phyloP scores from a whole-genome alignment of 1,139 yeast species.

The Saccharomyces hybrid region DNA sequence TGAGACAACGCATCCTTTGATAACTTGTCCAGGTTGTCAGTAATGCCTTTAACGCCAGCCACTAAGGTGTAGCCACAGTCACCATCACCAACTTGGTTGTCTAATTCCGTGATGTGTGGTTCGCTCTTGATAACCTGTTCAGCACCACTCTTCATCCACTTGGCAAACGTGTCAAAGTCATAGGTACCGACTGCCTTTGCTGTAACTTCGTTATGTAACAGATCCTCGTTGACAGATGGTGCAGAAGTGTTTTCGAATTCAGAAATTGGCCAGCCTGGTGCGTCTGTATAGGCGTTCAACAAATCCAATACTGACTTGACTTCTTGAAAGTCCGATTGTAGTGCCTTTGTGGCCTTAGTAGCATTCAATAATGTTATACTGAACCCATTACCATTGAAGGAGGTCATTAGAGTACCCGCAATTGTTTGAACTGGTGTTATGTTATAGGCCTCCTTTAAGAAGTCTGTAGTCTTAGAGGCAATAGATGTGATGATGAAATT shows the following conservation, averaged over 20 bases:
- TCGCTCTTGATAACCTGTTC: constrained; percentile 47
- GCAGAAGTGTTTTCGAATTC: constrained; percentile 20
- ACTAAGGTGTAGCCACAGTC: constrained; percentile 92
- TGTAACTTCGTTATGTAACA: constrained; percentile 33
- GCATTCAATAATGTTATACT: constrained; percentile 70
- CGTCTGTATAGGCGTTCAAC: constrained; percentile 64
- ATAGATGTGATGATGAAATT: constrained; percentile 66
- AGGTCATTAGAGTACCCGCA: constrained; percentile 73
- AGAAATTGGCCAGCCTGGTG: constrained; percentile 67
- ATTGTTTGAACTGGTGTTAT: constrained; percentile 60
- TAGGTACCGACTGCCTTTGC: constrained; percentile 37
- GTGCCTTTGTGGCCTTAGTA: constrained; percentile 39
- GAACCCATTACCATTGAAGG: constrained; percentile 87
- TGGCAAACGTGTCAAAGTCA: constrained; percentile 34
- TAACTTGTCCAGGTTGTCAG: constrained; percentile 43
- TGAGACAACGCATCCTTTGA: constrained; percentile 45
- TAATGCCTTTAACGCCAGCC: constrained; percentile 69
- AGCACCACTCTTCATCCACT: constrained; percentile 42
- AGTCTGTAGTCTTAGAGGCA: constrained; percentile 41
- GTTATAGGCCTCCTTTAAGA: constrained; percentile 41
- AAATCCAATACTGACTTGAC: constrained; percentile 40
- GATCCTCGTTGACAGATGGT: constrained; percentile 34
- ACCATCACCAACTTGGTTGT: constrained; percentile 91
- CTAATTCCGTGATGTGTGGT: constrained; percentile 76
- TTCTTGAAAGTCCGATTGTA: constrained; percentile 32